Evolutionary conservation across 257 asterid genomes (phyloP), one percentile per base, ranked within the genome.

Genomic region (Primulina tabacum): DNA sequence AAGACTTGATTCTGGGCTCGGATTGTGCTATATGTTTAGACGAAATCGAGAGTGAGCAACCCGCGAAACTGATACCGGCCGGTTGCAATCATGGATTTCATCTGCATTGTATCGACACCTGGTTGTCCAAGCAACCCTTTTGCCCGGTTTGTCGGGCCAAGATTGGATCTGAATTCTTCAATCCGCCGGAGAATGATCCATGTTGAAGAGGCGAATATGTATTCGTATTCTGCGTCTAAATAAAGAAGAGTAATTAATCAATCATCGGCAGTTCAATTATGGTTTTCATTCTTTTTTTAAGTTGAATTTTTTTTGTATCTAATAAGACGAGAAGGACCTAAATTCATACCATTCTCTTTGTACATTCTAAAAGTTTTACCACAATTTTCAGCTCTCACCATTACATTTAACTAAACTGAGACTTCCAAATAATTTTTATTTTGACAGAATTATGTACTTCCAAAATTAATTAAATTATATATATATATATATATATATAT

Each of bases 11-110:
- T 12, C 1, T 88, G 75, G 86, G 82, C 24, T 66, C 75, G 0
- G 98, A 92, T 29, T 92, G 98, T 64, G 96, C 95, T 10, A 89
- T 92, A 5, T 92, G 97, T n/a, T 74, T 92, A 80, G 97, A 92
- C 37, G 89, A 84, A 6, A 89, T 92, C 56, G 86, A 74, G 70
- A 17, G 43, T 14, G 88, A 89, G 28, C 89, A 92, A 62, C 74
- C 80, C 64, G 96, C 96, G 2, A 74, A 92, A 10, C 24, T 88
- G 82, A 73, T 92, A 7, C 98, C 97, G 7, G 95, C n/a, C n/a
- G n/a, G 91, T 8, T 92, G 98, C 74, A 87, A 88, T 73, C 98
- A 92, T 56, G 97, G 98, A 16, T 92, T 90, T 50, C 98, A 92
- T 65, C 34, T 85, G 3, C 79, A 79, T 61, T 92, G 98, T 67